Conservation (phyloP, 805 yeast genomes). For the Kodamaea sagamina region DNA sequence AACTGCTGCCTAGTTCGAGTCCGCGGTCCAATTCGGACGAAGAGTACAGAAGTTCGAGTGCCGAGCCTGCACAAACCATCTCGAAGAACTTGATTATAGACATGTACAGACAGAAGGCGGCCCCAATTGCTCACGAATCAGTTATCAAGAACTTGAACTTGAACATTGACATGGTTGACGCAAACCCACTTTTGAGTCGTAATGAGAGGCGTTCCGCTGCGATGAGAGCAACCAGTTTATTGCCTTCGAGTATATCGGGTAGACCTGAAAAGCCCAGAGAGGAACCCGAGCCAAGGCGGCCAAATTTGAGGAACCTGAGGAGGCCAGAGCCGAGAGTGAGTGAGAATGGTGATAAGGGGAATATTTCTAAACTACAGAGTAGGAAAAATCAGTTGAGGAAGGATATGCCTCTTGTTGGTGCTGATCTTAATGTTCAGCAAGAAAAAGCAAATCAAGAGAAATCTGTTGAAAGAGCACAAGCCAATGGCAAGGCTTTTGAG, state of each 20-base stretch:
- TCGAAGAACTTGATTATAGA: conserved; percentile 23
- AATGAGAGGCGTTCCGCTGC: conserved; percentile 14
- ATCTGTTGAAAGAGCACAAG: neutral
- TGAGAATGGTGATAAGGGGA: too few species aligned
- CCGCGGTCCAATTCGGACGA: too few species aligned
- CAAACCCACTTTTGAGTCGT: conserved; percentile 12
- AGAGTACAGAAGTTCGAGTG: neutral
- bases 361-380: neutral
- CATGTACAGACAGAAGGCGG: conserved; percentile 24
- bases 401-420: too few species aligned
- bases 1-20: too few species aligned
- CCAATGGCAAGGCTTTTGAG: neutral
- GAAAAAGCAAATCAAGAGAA: neutral
- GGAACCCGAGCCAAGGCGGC: neutral
- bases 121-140: neutral
- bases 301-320: neutral
- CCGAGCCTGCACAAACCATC: conserved; percentile 10
- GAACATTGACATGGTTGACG: conserved; percentile 27
- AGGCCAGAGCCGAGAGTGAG: too few species aligned
- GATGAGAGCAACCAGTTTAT: conserved; percentile 9
- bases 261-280: conserved; percentile 1
- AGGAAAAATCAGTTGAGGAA: neutral
- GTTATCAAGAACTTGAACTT: conserved; percentile 15
- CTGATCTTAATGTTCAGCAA: neutral
- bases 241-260: conserved; percentile 6